A percentile compares a stretch with the other conserved stretches of the same genome.
Evolutionary conservation across 192 early-diverging fungal species (phyloP).

Genomic region (Kickxella alabastrina): DNA sequence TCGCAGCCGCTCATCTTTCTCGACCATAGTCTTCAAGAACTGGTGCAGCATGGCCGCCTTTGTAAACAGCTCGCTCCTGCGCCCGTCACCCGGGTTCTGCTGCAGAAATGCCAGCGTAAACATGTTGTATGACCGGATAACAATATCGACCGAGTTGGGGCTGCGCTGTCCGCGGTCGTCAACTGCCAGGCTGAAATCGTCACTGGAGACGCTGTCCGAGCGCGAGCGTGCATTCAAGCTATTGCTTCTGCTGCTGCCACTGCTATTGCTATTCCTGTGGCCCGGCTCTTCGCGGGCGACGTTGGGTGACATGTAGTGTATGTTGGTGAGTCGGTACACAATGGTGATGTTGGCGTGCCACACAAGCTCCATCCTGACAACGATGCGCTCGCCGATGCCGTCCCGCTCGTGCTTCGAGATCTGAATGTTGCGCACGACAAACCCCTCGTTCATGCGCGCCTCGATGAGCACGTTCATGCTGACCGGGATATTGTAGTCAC

Average conservation of each 20-base stretch:
- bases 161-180: constrained; percentile 42
- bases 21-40: constrained; percentile 34
- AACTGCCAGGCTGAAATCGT: not conserved
- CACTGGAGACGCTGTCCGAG: not conserved
- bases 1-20: constrained; percentile 44
- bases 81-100: constrained; percentile 6
- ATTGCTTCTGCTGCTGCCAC: not conserved
- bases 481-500: constrained; percentile 61
- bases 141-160: constrained; percentile 48
- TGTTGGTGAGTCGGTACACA: constrained; percentile 64
- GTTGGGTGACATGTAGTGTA: constrained; percentile 13
- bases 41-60: constrained; percentile 37
- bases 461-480: constrained; percentile 60
- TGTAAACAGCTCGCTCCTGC: constrained; percentile 24
- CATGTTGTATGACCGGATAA: constrained; percentile 46
- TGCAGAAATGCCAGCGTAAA: constrained; percentile 41
- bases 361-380: constrained; percentile 60
- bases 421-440: constrained; percentile 57
- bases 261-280: not conserved
- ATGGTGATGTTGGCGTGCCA: constrained; percentile 76
- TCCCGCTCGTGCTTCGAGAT: constrained; percentile 45
- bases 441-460: constrained; percentile 68
- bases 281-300: not conserved
- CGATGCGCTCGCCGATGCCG: constrained; percentile 50
- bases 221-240: not conserved